These are phyloP conservation scores for Thuidium tamariscinum DNA, from an alignment of 225 moss, liverwort and hornwort species.

Conservation along the genomic window DNA sequence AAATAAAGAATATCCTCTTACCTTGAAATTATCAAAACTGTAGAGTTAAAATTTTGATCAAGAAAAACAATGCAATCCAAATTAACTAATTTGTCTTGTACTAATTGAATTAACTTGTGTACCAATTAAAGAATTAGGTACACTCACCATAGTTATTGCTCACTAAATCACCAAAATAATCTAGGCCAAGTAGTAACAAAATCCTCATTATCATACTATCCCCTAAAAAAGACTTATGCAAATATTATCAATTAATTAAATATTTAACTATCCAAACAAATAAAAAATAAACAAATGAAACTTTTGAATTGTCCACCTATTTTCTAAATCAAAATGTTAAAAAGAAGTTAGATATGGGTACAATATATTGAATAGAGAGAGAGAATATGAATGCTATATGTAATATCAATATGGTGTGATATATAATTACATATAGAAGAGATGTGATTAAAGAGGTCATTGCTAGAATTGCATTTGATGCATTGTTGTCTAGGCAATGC, in stretches of 20 bases:
- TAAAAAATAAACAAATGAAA: too few relatives aligned
- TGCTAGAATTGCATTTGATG: not conserved
- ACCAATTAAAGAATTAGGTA: not conserved
- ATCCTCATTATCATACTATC: not conserved
- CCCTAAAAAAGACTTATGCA: too few relatives aligned
- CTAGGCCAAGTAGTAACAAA: not conserved
- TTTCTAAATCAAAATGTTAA: too few relatives aligned
- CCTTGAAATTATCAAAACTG: not conserved
- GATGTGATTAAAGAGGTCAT: not conserved
- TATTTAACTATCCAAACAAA: too few relatives aligned
- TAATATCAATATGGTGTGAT: too few relatives aligned
- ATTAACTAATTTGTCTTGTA: not conserved
- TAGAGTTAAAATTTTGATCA: not conserved
- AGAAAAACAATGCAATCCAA: fast-evolving
- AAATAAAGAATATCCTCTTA: not conserved
- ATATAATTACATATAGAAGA: too few relatives aligned
- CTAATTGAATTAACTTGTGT: not conserved
- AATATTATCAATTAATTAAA: too few relatives aligned
- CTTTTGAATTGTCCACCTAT: too few relatives aligned
- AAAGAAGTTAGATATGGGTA: too few relatives aligned
- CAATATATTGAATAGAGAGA: too few relatives aligned
- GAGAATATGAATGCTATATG: too few relatives aligned
- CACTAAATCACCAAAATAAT: not conserved
- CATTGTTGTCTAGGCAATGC: not conserved
- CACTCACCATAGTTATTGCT: not conserved